Percentiles rank a stretch among this genome's conserved stretches.
These are phyloP conservation scores for Pistacia vera DNA, from an alignment of 345 rosid genomes.

Conservation along the genomic window DNA sequence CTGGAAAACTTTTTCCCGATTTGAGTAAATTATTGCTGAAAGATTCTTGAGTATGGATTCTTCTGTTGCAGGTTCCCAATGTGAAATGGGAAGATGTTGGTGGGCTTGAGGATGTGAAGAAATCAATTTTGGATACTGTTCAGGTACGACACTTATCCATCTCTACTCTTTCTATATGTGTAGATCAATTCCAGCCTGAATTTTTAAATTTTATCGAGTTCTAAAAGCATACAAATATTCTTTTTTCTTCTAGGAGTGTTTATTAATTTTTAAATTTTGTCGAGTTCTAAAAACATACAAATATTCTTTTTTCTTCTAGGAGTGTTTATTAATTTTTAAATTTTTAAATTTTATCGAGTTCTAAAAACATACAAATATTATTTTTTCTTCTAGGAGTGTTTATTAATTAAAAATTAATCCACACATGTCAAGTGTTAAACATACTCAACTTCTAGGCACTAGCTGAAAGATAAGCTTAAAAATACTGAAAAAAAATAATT, in stretches of 20 bases:
- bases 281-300: neutral
- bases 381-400: neutral
- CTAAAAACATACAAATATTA: neutral
- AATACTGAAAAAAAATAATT: too few species aligned
- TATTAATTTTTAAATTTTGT: neutral
- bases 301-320: neutral
- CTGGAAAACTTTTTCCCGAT: conserved; percentile 1
- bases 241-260: neutral
- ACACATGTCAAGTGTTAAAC: too few species aligned
- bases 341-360: neutral
- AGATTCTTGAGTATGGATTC: conserved; percentile 19
- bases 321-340: neutral
- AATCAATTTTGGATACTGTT: conserved; percentile 92
- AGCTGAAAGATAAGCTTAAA: too few species aligned
- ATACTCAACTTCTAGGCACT: too few species aligned
- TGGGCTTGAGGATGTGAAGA: conserved; percentile 96
- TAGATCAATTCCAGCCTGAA: neutral
- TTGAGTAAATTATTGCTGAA: conserved; percentile 11
- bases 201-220: conserved; percentile 7
- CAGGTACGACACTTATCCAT: conserved; percentile 47
- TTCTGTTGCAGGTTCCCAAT: conserved; percentile 65
- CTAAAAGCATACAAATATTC: neutral
- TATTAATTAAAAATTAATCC: neutral
- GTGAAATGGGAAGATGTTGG: conserved; percentile 99
- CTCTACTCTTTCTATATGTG: neutral